Evolutionary conservation across 371 early-diverging fungal species (phyloP).

Genomic region (Blyttiomyces sp.): DNA sequence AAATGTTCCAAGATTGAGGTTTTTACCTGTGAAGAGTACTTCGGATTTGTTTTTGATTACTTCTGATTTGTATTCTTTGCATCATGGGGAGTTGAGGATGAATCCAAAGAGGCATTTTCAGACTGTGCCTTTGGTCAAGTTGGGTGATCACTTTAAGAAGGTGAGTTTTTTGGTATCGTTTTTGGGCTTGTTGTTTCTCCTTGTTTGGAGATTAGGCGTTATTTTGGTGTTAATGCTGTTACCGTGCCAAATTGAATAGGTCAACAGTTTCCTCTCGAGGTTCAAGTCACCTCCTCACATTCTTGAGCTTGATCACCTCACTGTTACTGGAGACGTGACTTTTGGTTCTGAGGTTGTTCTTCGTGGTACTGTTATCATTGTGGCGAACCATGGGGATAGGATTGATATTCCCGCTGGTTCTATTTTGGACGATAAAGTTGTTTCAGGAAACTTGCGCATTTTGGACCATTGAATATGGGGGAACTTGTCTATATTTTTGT

Average conservation of each 20-base stretch:
- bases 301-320: slow-evolving; percentile 96
- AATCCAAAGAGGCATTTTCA: slow-evolving; percentile 91
- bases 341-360: slow-evolving; percentile 94
- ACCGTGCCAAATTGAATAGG: slow-evolving; percentile 89
- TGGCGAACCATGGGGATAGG: slow-evolving; percentile 92
- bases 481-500: too few relatives aligned
- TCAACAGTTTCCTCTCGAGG: slow-evolving; percentile 62
- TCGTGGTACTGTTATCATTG: slow-evolving; percentile 97
- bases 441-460: slow-evolving; percentile 94
- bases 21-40: slow-evolving; percentile 98
- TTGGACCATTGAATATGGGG: slow-evolving; percentile 40
- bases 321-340: slow-evolving; percentile 97
- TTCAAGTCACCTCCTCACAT: slow-evolving; percentile 96
- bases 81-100: slow-evolving; percentile 89
- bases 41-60: slow-evolving; percentile 98
- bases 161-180: slow-evolving; percentile 15
- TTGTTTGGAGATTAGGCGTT: background rate
- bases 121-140: slow-evolving; percentile 93
- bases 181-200: background rate
- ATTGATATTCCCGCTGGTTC: slow-evolving; percentile 98
- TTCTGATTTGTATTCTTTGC: slow-evolving; percentile 89
- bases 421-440: slow-evolving; percentile 97
- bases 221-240: background rate
- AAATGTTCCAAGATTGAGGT: slow-evolving; percentile 97
- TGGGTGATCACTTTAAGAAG: slow-evolving; percentile 98